Evolutionary conservation across 768 basidiomycete species (phyloP), one percentile per base, ranked within the genome.

Genomic region (Clathrus columnatus): DNA sequence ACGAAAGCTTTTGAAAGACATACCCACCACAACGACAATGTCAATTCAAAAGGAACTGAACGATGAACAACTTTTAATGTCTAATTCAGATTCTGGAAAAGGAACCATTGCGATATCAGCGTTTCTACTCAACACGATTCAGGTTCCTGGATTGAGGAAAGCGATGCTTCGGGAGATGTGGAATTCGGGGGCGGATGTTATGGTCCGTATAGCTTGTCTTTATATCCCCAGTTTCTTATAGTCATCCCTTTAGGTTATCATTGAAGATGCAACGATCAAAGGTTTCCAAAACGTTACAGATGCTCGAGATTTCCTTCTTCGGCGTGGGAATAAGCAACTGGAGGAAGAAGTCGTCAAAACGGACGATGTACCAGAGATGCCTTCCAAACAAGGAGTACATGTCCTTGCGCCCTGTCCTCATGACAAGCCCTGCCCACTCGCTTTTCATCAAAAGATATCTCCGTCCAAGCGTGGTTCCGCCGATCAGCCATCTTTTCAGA

Each of bases 371-470:
- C 11, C 42, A 1, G 58, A 52, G 26, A 57, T 36, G 16, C 50
- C 32, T 2, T 46, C 50, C 45, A 60, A 74, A 51, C 68, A 70
- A 44, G 90, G 89, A 11, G 80, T 80, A 26, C 87, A 92, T 70
- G 86, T 94, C n/a, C 73, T 94, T 49, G 92, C 92, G 51, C 92
- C 92, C 26, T 98, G 95, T 64, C 91, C 95, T 11, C 95, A 98
- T 63, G 94, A 98, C 65, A 75, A 76, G 21, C 72, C 74, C 43
- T 97, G 95, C 67, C 94, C 95, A 1, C 70, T 97, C 5, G 53
- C 45, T 4, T 20, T 49, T 1, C 50, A 53, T 28, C 57, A 42
- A 36, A 28, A 48, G 29, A 49, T 29, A 20, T 18, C 63, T 62
- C 16, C 52, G 50, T 17, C 24, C 75, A 11, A 67, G 66, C 1